Evolutionary conservation across 2,329 filamentous ascomycete species (phyloP).

Genomic region (Penicillium sp.): DNA sequence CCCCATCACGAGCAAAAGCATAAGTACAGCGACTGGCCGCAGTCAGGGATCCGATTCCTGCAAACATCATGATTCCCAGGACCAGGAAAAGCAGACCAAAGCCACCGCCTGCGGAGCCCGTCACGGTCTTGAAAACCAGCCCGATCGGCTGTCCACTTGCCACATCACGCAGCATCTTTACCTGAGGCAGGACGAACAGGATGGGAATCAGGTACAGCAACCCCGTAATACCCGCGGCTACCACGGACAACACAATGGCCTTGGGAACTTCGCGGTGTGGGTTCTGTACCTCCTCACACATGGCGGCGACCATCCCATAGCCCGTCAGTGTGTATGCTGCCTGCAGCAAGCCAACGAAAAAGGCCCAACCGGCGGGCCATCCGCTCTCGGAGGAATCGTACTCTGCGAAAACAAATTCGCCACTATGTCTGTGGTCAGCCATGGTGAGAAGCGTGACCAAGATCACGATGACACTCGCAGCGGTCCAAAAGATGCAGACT

Average conservation of each 20-base stretch:
- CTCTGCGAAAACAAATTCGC: constrained; percentile 62
- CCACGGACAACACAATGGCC: constrained; percentile 66
- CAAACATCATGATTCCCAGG: constrained; percentile 71
- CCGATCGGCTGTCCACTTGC: constrained; percentile 72
- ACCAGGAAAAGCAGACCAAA: constrained; percentile 73
- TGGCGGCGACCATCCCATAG: constrained; percentile 66
- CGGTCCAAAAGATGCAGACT: constrained; percentile 69
- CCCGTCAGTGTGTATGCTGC: constrained; percentile 50
- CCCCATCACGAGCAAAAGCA: constrained; percentile 70
- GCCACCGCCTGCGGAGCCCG: constrained; percentile 66
- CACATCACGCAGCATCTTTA: constrained; percentile 59
- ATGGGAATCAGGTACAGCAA: constrained; percentile 67
- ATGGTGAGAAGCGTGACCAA: constrained; percentile 59
- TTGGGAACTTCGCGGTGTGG: constrained; percentile 65
- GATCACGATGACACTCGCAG: constrained; percentile 62
- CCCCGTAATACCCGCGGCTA: constrained; percentile 62
- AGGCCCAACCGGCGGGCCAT: constrained; percentile 66
- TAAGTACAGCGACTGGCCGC: constrained; percentile 71
- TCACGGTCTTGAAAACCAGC: constrained; percentile 69
- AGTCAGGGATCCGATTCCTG: constrained; percentile 68
- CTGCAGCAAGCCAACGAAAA: constrained; percentile 67
- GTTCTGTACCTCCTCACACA: constrained; percentile 69
- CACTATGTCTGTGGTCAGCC: constrained; percentile 55
- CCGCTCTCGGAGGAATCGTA: constrained; percentile 63
- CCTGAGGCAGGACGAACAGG: constrained; percentile 68